Evolutionary conservation across 805 yeast species (phyloP).

Genomic region (Candida corydali): DNA sequence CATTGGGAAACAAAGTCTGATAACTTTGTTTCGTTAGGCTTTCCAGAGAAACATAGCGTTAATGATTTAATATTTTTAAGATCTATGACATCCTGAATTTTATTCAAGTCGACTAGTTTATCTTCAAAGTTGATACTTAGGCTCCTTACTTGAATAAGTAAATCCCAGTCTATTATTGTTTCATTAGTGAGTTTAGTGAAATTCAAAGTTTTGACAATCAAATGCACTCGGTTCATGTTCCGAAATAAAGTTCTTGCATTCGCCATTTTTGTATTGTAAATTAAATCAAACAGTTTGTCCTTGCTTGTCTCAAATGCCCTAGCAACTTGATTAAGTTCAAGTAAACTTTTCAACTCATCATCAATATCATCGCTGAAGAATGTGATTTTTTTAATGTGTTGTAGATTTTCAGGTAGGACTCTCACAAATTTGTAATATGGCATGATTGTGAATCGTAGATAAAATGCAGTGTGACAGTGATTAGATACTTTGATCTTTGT

Average conservation of each 20-base stretch:
- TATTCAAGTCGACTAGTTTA: background rate
- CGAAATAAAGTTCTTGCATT: too few species aligned
- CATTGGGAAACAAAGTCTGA: background rate
- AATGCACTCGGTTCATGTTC: too few species aligned
- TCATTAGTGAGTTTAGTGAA: background rate
- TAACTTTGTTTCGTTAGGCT: constrained; percentile 4
- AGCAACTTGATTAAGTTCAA: too few species aligned
- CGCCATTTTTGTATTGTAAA: background rate
- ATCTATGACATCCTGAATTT: background rate
- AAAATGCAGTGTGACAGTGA: constrained; percentile 6
- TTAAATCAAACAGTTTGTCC: background rate
- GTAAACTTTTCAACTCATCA: background rate
- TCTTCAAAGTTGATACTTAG: constrained; percentile 3
- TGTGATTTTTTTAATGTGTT: constrained; percentile 1
- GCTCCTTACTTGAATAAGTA: background rate
- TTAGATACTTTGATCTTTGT: background rate
- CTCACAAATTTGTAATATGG: background rate
- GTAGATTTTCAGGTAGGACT: too few species aligned
- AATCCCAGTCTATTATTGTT: background rate
- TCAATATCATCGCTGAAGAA: constrained; percentile 1
- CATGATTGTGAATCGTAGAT: constrained; percentile 5
- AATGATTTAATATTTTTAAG: constrained; percentile 1
- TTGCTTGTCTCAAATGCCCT: background rate
- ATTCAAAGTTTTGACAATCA: background rate
- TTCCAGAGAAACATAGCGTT: background rate